phyloP scores from a whole-genome alignment of 2,329 filamentous ascomycete genomes.

The Blumeria hordei region DNA sequence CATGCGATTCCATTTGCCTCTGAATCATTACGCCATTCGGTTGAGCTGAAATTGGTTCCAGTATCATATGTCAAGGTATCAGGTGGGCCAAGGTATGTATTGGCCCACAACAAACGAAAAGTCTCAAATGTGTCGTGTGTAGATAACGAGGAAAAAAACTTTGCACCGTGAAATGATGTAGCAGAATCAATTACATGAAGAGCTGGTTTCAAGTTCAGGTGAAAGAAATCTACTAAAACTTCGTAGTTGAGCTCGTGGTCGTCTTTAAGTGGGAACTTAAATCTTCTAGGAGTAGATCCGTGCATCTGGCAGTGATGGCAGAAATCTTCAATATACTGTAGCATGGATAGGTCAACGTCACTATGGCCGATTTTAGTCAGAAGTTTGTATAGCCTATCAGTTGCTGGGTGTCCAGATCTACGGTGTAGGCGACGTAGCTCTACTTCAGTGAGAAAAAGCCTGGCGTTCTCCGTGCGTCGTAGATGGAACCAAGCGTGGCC shows the following conservation, averaged over 20 bases:
- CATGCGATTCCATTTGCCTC: background rate
- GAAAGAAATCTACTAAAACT: constrained; percentile 1
- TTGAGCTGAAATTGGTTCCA: constrained; percentile 1
- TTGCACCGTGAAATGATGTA: background rate
- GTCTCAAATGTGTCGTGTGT: background rate
- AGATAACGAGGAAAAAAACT: background rate
- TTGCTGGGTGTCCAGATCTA: background rate
- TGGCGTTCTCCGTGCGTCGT: background rate
- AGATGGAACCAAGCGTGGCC: background rate
- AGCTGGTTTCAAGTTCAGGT: background rate
- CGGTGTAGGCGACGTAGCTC: background rate
- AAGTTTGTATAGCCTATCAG: background rate
- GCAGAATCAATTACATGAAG: constrained; percentile 1
- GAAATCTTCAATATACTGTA: background rate
- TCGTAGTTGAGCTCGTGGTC: constrained; percentile 1
- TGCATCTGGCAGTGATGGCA: constrained; percentile 1
- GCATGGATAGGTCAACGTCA: background rate
- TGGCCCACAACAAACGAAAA: background rate
- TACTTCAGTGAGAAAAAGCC: background rate
- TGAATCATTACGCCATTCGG: background rate
- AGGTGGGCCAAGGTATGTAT: background rate
- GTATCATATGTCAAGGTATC: constrained; percentile 1
- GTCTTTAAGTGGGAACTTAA: constrained; percentile 1
- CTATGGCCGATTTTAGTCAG: background rate
- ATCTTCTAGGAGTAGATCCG: background rate